These are phyloP conservation scores for Cardiospermum halicacabum DNA, from an alignment of 345 rosid genomes.

Conservation along the genomic window DNA sequence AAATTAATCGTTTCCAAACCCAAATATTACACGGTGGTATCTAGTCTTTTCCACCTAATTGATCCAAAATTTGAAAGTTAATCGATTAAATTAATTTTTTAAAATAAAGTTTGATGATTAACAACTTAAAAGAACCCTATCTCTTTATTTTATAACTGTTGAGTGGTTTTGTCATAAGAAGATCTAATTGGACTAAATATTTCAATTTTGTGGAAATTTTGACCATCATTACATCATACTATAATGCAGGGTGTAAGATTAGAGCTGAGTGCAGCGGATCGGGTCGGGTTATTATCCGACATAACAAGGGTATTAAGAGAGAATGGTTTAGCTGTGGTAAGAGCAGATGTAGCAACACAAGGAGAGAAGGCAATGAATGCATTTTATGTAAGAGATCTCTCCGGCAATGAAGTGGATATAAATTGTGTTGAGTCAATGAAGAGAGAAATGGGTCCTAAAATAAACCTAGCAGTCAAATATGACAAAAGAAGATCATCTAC, in stretches of 20 bases:
- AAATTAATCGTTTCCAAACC: no score
- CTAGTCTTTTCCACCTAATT: no score
- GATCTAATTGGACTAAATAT: no score
- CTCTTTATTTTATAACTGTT: no score
- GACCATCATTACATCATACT: no score
- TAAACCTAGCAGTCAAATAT: conserved; percentile 43
- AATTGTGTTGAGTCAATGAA: conserved; percentile 53
- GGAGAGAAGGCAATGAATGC: conserved; percentile 53
- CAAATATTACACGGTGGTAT: no score
- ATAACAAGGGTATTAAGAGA: conserved; percentile 62
- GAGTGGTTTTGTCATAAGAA: no score
- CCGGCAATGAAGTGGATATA: conserved; percentile 55
- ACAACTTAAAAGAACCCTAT: no score
- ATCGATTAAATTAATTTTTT: no score
- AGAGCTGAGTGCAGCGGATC: conserved; percentile 52
- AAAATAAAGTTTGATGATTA: no score
- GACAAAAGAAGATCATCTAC: background rate
- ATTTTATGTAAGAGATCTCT: conserved; percentile 48
- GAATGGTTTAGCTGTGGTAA: conserved; percentile 57
- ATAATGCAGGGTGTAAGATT: conserved; percentile 47
- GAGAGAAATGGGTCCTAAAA: conserved; percentile 52
- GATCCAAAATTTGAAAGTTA: no score
- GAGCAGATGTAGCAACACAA: conserved; percentile 62
- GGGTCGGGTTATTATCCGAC: conserved; percentile 62
- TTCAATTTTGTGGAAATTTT: no score